Evolutionary conservation across 805 yeast genomes (phyloP).

Genomic region (Candida sithepensis): DNA sequence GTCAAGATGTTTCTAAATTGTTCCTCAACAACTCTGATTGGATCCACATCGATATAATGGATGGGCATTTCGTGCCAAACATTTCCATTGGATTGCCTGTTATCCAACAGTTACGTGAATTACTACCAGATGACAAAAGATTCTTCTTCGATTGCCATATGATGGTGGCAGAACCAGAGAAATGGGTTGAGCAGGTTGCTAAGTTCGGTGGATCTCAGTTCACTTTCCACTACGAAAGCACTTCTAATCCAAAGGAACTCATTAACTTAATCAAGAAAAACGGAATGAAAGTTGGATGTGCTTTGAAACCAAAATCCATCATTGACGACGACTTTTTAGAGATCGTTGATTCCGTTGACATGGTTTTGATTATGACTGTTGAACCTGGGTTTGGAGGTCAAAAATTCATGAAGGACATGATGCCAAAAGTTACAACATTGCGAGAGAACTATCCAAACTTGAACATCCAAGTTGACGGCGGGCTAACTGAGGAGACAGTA

Average conservation of each 20-base stretch:
- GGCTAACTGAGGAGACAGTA: conserved; percentile 82
- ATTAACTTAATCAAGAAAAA: conserved; percentile 69
- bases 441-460: conserved; percentile 72
- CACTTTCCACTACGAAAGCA: conserved; percentile 94
- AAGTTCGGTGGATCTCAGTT: conserved; percentile 94
- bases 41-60: conserved; percentile 99
- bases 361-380: conserved; percentile 97
- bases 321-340: conserved; percentile 51
- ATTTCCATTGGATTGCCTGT: conserved; percentile 88
- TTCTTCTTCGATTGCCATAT: conserved; percentile 88
- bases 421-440: conserved; percentile 85
- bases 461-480: conserved; percentile 96
- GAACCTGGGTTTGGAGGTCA: conserved; percentile 99
- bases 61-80: conserved; percentile 97
- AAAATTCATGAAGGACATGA: conserved; percentile 91
- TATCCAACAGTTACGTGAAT: conserved; percentile 14
- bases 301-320: conserved; percentile 89
- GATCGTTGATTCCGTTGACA: conserved; percentile 68
- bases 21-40: conserved; percentile 85
- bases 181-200: conserved; percentile 91
- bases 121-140: conserved; percentile 31
- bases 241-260: conserved; percentile 69
- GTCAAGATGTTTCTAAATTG: conserved; percentile 80
- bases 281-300: conserved; percentile 94
- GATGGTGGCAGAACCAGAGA: conserved; percentile 90